Evolutionary conservation across 768 basidiomycete genomes (phyloP), one percentile per base, ranked within the genome.

Genomic region (Tylopilus felleus): DNA sequence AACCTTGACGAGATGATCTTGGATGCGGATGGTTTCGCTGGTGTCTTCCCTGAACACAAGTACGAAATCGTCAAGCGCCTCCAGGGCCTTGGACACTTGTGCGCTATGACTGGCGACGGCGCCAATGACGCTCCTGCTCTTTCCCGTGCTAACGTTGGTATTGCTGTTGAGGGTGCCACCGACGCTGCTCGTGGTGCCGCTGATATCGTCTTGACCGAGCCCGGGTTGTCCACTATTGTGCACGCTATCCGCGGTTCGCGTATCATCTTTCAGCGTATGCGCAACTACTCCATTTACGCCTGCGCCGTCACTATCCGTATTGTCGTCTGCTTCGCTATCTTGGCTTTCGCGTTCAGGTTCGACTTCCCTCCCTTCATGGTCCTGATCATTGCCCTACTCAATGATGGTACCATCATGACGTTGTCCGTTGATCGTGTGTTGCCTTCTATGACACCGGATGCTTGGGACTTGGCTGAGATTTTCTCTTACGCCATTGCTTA

Each of bases 351-450:
- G 33, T 98, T 94, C 86, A 84, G 87, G 79, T 94, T 96, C 75
- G 90, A 97, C 74, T 98, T 98, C 93, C 96, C 96, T 61, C 93
- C 96, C 13, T 98, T 98, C 84, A 98, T 98, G 96, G 85, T 98
- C 62, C 88, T 98, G 71, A 92, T 98, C 73, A 94, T 98, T 61
- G 96, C 96, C 54, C 81, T 98, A 35, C 77, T 97, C 63, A 98
- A 98, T 73, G 96, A 98, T 69, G 96, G 96, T 69, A 98, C 96
- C 58, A 98, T 98, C 81, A 97, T 98, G 94, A 98, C 96, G 8
- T 80, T 98, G 53, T 92, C 90, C 6, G 88, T 96, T 40, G 96
- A 98, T 73, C 91, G 96, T 68, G 96, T 98, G 52, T 74, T 98
- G 62, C 96, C 96, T 21, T 94, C 92, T 35, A 85, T 78, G 74